phyloP scores from a whole-genome alignment of 225 moss, liverwort and hornwort genomes.

The Sphagnum contortum region DNA sequence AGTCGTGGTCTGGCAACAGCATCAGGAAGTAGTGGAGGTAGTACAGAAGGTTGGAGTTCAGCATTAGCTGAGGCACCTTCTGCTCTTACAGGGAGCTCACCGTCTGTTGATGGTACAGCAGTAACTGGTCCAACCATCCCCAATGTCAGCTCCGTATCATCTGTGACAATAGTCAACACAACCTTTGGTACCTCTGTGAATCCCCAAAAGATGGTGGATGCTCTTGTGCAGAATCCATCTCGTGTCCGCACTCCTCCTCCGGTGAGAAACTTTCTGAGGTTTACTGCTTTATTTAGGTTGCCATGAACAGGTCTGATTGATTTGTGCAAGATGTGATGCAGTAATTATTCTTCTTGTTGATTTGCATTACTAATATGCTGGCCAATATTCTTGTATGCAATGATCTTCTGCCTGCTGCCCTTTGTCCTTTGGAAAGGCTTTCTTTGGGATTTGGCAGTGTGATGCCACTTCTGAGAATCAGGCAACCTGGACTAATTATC shows the following conservation, averaged over 20 bases:
- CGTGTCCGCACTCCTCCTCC: slow-evolving; percentile 91
- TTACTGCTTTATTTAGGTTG: too few species aligned
- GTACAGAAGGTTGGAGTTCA: slow-evolving; percentile 79
- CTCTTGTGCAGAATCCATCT: slow-evolving; percentile 76
- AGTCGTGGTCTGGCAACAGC: slow-evolving; percentile 36
- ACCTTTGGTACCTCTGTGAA: slow-evolving; percentile 22
- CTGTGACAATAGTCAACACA: slow-evolving; percentile 9
- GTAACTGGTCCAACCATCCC: slow-evolving; percentile 28
- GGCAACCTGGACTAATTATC: too few species aligned
- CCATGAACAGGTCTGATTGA: too few species aligned
- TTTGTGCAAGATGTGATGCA: too few species aligned
- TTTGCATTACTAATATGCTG: too few species aligned
- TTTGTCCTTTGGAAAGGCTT: too few species aligned
- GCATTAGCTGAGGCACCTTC: slow-evolving; percentile 83
- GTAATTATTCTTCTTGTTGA: neutral
- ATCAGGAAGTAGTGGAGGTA: slow-evolving; percentile 52
- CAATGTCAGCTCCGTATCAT: slow-evolving; percentile 10
- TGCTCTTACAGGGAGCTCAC: slow-evolving; percentile 19
- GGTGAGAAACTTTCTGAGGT: slow-evolving; percentile 24
- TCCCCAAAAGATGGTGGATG: slow-evolving; percentile 71
- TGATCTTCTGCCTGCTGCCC: too few species aligned
- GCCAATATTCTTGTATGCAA: too few species aligned
- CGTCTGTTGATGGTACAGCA: slow-evolving; percentile 34
- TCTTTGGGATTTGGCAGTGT: too few species aligned
- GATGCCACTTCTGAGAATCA: too few species aligned